Conservation (phyloP, 192 early-diverging fungal species). For the Umbelopsis ramanniana region DNA sequence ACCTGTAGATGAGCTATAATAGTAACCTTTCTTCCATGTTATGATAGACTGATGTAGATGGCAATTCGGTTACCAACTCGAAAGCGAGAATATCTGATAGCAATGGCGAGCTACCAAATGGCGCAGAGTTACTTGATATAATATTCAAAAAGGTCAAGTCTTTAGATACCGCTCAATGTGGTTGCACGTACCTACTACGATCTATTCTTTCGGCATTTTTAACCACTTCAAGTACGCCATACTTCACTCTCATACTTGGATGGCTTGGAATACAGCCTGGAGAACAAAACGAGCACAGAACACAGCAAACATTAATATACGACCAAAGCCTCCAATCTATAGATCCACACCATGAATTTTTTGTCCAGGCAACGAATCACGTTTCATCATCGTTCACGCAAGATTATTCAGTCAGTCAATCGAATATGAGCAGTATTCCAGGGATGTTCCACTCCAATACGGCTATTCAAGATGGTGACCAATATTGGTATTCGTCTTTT, state of each 20-base stretch:
- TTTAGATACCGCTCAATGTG: background rate
- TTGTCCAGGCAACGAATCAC: slow-evolving; percentile 2
- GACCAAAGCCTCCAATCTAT: background rate
- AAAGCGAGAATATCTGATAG: background rate
- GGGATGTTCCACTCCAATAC: background rate
- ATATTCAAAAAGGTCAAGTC: slow-evolving; percentile 6
- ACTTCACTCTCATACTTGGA: slow-evolving; percentile 5
- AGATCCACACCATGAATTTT: slow-evolving; percentile 11
- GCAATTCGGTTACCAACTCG: background rate
- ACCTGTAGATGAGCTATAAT: no score
- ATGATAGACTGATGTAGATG: background rate
- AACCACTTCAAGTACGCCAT: background rate
- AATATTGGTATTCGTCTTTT: background rate
- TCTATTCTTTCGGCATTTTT: background rate
- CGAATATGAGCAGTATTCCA: background rate
- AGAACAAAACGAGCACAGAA: background rate
- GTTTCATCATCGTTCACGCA: no score
- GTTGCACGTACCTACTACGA: background rate
- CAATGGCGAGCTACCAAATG: background rate
- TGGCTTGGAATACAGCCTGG: background rate
- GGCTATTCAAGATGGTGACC: background rate
- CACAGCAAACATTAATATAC: background rate
- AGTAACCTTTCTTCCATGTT: no score
- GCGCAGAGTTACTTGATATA: slow-evolving; percentile 4
- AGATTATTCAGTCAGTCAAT: background rate